Base-by-base conservation (phyloP, 2,329 filamentous ascomycete species). In the Leptographium wingfieldii region DNA sequence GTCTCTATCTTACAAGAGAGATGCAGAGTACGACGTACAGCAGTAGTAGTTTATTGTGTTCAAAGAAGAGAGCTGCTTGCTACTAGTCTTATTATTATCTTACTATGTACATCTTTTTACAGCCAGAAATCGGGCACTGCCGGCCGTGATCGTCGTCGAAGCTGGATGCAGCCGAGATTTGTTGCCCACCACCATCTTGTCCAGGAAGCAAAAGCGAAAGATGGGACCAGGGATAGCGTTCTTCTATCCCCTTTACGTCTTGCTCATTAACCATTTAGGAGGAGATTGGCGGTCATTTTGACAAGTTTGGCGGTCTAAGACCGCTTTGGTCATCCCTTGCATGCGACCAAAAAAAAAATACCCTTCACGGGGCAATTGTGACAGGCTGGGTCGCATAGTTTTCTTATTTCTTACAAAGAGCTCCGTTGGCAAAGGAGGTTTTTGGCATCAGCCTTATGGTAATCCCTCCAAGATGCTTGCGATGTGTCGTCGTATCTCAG, bases 111-210 rank as follows among this genome's bases (percentile, higher is more conserved):
- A 27, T n/a, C 52, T 54, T 29, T 9, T 43, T 10, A 16, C 55
- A 10, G 19, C 25, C 35, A 60, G 33, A 27, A 19, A 55, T 55
- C 55, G 48, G 55, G 49, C 49, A 57, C 59, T 60, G 55, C 59
- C 51, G 55, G 33, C 43, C 55, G 48, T 43, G 58, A 58, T 62
- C 58, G 60, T 59, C 60, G 48, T 38, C 52, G 25, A 54, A 55
- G 52, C 52, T 38, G 52, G 52, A 40, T 55, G 54, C 16, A 56
- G 54, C 54, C 54, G 54, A 56, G 54, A 56, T 56, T 46, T 56
- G 19, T 33, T 43, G 19, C 40, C 11, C 53, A 22, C 31, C 51
- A n/a, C 59, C 59, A 54, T 27, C 55, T 56, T 57, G 6, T n/a
- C 11, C n/a, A 52, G 19, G 27, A 33, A 31, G 51, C 51, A 54